These are phyloP conservation scores for Lipomyces chichibuensis DNA, from an alignment of 805 yeast genomes.

Conservation along the genomic window DNA sequence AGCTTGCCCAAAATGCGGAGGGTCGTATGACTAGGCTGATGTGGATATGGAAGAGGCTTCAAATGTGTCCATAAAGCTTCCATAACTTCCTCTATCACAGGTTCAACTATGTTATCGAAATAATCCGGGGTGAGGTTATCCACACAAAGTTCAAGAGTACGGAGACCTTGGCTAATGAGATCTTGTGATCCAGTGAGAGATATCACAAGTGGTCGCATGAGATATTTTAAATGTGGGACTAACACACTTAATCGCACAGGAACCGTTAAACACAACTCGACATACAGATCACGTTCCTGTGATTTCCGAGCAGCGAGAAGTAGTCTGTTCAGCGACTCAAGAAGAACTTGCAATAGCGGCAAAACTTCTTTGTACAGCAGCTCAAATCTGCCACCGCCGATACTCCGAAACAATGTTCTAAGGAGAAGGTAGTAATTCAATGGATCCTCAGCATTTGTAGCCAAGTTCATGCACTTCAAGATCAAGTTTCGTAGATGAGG, in stretches of 20 bases:
- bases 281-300: constrained; percentile 90
- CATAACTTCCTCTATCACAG: constrained; percentile 93
- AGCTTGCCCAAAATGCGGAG: constrained; percentile 89
- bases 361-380: constrained; percentile 87
- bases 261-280: constrained; percentile 90
- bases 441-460: constrained; percentile 89
- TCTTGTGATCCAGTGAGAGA: constrained; percentile 92
- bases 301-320: constrained; percentile 82
- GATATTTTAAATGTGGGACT: constrained; percentile 85
- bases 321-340: constrained; percentile 83
- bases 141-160: constrained; percentile 93
- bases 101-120: constrained; percentile 95
- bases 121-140: constrained; percentile 95
- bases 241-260: constrained; percentile 92
- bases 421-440: constrained; percentile 84
- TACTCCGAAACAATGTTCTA: constrained; percentile 86
- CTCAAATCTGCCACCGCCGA: constrained; percentile 97
- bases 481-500: constrained; percentile 88
- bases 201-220: constrained; percentile 88
- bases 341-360: constrained; percentile 82
- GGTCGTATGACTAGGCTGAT: constrained; percentile 93
- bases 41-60: constrained; percentile 90
- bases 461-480: constrained; percentile 71
- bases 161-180: constrained; percentile 87
- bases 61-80: constrained; percentile 88